Conservation (phyloP, 2,329 filamentous ascomycete species). For the Clarireedia paspali region DNA sequence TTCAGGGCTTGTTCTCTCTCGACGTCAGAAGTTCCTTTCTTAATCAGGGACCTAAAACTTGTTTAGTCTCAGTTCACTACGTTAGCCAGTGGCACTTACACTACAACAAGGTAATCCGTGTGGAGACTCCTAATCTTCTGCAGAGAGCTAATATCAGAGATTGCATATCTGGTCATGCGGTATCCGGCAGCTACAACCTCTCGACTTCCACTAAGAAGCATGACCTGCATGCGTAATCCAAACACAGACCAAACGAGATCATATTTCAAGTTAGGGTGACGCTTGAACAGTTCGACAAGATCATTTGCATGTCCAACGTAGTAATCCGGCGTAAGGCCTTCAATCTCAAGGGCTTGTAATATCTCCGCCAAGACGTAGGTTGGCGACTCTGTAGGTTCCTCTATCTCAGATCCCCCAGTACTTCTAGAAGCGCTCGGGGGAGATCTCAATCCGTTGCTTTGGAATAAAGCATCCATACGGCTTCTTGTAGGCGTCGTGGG, state of each 20-base stretch:
- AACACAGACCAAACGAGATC: conserved; percentile 96
- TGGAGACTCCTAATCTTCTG: conserved; percentile 81
- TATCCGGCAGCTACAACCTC: conserved; percentile 96
- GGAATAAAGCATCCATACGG: conserved; percentile 41
- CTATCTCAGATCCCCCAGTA: conserved; percentile 52
- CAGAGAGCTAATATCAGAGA: conserved; percentile 83
- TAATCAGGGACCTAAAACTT: conserved; percentile 64
- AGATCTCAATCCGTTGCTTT: conserved; percentile 44
- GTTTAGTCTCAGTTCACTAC: conserved; percentile 14
- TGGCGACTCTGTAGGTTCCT: conserved; percentile 73
- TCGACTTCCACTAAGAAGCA: conserved; percentile 90
- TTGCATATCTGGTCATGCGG: conserved; percentile 85
- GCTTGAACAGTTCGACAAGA: conserved; percentile 92
- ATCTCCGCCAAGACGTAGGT: conserved; percentile 88
- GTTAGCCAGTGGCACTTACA: conserved; percentile 35
- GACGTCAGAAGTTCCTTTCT: conserved; percentile 93
- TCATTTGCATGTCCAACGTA: conserved; percentile 90
- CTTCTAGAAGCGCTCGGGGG: conserved; percentile 49
- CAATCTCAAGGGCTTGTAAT: conserved; percentile 78
- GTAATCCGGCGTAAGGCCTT: conserved; percentile 85
- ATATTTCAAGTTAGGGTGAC: conserved; percentile 88
- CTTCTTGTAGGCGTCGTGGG: conserved; percentile 40
- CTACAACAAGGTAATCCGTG: conserved; percentile 85
- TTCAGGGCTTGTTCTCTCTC: conserved; percentile 96
- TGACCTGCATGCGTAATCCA: conserved; percentile 84